Evolutionary conservation across 148 eudicot species (phyloP).

Genomic region (Vaccinium macrocarpon): DNA sequence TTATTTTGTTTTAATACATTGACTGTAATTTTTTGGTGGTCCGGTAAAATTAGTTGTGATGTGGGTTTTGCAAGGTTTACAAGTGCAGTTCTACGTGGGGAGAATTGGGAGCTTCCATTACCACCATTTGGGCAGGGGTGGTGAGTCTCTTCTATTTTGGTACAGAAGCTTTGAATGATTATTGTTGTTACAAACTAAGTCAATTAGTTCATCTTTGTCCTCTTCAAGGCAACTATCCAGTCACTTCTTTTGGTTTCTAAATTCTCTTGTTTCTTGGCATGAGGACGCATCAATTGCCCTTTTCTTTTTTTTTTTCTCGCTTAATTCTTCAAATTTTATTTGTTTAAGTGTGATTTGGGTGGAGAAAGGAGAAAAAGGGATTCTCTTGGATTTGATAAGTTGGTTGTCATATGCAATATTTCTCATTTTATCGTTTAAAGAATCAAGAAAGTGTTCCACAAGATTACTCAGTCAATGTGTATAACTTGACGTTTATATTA

Average conservation of each 20-base stretch:
- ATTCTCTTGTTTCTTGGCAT: background rate
- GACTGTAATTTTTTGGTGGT: background rate
- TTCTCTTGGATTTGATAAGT: background rate
- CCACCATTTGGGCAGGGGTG: constrained; percentile 98
- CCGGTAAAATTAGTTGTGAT: background rate
- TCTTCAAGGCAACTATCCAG: background rate
- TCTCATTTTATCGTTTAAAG: background rate
- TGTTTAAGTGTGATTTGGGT: background rate
- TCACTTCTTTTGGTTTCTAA: background rate
- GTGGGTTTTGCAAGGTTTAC: constrained; percentile 55
- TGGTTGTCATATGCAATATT: background rate
- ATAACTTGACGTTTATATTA: background rate
- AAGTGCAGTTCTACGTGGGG: constrained; percentile 84
- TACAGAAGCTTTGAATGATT: background rate
- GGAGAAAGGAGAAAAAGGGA: background rate
- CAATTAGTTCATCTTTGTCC: background rate
- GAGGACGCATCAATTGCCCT: background rate
- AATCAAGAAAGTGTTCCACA: background rate
- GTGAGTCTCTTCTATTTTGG: constrained; percentile 41
- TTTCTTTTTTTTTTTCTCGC: background rate
- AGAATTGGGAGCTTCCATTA: constrained; percentile 80
- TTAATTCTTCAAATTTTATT: background rate
- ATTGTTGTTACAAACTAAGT: background rate
- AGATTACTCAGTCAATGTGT: background rate
- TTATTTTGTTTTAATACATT: background rate